Base-by-base conservation (phyloP, 345 rosid species). In the Rhizophora apiculata region DNA sequence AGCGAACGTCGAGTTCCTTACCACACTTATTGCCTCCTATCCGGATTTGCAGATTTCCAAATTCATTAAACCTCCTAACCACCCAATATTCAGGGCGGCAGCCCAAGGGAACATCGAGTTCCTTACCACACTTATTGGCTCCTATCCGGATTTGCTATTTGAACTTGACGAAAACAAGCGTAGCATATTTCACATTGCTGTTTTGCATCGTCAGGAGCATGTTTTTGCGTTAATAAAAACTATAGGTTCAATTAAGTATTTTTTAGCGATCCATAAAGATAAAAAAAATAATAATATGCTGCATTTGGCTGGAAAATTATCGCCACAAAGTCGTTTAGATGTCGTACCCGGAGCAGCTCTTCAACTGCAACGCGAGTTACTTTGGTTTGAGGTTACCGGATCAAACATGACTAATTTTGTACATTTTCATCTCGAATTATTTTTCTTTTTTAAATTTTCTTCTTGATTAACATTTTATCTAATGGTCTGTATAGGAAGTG, bases 21-120 rank as follows among this genome's bases (percentile, higher is more conserved):
- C 55, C 26, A 32, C 13, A 29, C 70, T 63, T 21, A 29, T 78
- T 16, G 26, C 36, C 54, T 37, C 34, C 3, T 70, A 68, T 55
- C 76, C 79, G 55, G 1, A 81, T 64, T 49, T 77, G 24, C 36
- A 63, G 31, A 39, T 77, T 32, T 62, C 72, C 13, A 76, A 75
- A 43, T 58, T 75, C 27, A 72, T 78, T 15, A 70, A 62, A 68
- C 62, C 57, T 26, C 82, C 82, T 24, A 32, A 77, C 1, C 77
- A 36, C 22, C 62, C 80, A 0, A 56, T 86, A 26, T 79, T 86
- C 29, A 56, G 20, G 61, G 91, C 84, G 9, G 86, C 76, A 9
- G 71, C 52, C 2, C 27, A 18, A 20, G 71, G 70, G 11, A 72
- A 65, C 36, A 30, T 66, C 0, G 71, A 60, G 64, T 60, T 72